phyloP scores from a whole-genome alignment of 2,329 filamentous ascomycete genomes.

The Xylaria sp. region DNA sequence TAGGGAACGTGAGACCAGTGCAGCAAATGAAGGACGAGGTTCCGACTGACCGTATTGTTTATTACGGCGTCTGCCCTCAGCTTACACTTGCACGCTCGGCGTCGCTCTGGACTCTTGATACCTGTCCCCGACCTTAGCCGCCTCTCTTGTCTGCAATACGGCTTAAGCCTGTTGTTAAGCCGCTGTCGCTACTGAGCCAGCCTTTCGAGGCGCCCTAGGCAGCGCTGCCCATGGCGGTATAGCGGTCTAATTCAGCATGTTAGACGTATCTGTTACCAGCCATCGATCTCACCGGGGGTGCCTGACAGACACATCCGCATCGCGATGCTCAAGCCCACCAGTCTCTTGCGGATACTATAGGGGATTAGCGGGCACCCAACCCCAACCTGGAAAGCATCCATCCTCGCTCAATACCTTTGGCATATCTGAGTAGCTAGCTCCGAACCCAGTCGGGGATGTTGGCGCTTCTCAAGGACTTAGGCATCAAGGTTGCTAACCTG shows the following conservation, averaged over 20 bases:
- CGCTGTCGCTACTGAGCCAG: background rate
- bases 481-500: background rate
- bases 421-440: background rate
- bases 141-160: background rate
- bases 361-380: background rate
- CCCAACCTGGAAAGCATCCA: background rate
- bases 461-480: background rate
- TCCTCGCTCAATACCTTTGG: background rate
- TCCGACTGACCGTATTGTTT: background rate
- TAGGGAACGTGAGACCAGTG: background rate
- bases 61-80: background rate
- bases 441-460: background rate
- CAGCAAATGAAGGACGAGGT: background rate
- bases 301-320: background rate
- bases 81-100: background rate
- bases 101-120: background rate
- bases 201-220: background rate
- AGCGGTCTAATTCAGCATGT: background rate
- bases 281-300: background rate
- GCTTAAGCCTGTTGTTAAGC: background rate
- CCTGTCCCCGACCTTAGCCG: background rate
- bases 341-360: background rate
- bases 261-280: background rate
- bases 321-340: too few relatives aligned
- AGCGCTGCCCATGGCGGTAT: background rate